Percentiles rank a stretch among this genome's conserved stretches.
phyloP scores from a whole-genome alignment of 208 protist genomes.

The Trypanosoma lewisi region DNA sequence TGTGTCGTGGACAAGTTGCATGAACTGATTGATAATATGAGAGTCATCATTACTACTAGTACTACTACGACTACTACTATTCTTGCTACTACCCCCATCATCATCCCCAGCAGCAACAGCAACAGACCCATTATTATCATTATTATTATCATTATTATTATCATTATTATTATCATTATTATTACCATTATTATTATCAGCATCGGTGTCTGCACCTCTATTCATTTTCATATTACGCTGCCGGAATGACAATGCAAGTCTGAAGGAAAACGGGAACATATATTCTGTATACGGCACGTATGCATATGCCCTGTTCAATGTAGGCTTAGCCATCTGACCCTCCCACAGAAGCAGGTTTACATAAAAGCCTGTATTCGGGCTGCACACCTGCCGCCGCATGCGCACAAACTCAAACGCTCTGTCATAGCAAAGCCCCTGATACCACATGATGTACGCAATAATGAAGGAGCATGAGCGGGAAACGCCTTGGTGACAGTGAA shows the following conservation, averaged over 20 bases:
- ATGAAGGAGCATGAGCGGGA: conserved; percentile 88
- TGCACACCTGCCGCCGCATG: conserved; percentile 63
- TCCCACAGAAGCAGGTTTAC: conserved; percentile 83
- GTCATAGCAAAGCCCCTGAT: conserved; percentile 76
- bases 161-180: no score
- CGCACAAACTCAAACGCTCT: conserved; percentile 79
- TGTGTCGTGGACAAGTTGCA: conserved; percentile 19
- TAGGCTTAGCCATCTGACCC: conserved; percentile 45
- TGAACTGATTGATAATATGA: conserved; percentile 22
- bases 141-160: no score
- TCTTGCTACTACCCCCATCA: no score
- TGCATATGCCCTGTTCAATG: conserved; percentile 53
- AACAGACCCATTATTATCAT: no score
- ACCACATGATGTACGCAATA: conserved; percentile 93
- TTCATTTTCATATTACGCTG: neutral
- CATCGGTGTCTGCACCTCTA: no score
- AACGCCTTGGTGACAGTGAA: conserved; percentile 95
- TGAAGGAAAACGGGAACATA: conserved; percentile 47
- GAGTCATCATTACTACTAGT: conserved; percentile 29
- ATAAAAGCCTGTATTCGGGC: conserved; percentile 91
- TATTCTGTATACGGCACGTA: conserved; percentile 58
- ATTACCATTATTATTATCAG: no score
- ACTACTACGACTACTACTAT: no score
- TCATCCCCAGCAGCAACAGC: no score
- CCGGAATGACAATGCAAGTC: conserved; percentile 42